These are phyloP conservation scores for Clonostachys rosea DNA, from an alignment of 2,329 filamentous ascomycete genomes.

Conservation along the genomic window DNA sequence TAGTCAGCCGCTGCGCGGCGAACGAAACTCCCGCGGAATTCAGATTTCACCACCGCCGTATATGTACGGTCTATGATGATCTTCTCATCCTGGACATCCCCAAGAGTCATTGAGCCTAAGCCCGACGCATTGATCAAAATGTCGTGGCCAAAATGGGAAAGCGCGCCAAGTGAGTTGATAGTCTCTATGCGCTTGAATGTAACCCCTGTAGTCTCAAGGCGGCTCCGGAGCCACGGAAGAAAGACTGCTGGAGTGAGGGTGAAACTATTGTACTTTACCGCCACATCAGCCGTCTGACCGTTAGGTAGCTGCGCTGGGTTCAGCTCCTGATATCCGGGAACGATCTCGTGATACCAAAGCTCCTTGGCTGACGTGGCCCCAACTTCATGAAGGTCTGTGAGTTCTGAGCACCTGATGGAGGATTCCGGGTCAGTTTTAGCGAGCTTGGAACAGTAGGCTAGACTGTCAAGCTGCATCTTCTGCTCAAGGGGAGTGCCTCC, in stretches of 20 bases:
- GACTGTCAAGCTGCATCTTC: constrained; percentile 16
- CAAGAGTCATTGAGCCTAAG: constrained; percentile 2
- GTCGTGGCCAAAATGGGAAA: constrained; percentile 6
- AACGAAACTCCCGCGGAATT: constrained; percentile 4
- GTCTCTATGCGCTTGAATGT: constrained; percentile 3
- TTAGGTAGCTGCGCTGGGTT: neutral
- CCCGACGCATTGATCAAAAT: constrained; percentile 8
- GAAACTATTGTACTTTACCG: neutral
- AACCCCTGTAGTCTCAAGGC: constrained; percentile 5
- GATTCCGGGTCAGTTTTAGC: constrained; percentile 4
- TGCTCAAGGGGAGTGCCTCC: constrained; percentile 3
- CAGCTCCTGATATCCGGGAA: constrained; percentile 1
- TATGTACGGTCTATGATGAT: constrained; percentile 6
- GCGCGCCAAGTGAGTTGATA: constrained; percentile 4
- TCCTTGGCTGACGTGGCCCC: constrained; percentile 2
- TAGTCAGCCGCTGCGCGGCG: constrained; percentile 4
- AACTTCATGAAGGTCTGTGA: constrained; percentile 3
- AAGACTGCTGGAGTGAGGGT: constrained; percentile 4
- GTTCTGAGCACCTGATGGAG: neutral
- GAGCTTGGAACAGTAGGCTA: constrained; percentile 3
- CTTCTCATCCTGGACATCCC: constrained; percentile 3
- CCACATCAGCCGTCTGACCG: neutral
- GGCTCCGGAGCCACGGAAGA: constrained; percentile 4
- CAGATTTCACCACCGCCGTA: constrained; percentile 5
- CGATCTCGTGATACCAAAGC: constrained; percentile 5